Evolutionary conservation across 2,329 filamentous ascomycete species (phyloP).

Genomic region (Grosmannia huntii): DNA sequence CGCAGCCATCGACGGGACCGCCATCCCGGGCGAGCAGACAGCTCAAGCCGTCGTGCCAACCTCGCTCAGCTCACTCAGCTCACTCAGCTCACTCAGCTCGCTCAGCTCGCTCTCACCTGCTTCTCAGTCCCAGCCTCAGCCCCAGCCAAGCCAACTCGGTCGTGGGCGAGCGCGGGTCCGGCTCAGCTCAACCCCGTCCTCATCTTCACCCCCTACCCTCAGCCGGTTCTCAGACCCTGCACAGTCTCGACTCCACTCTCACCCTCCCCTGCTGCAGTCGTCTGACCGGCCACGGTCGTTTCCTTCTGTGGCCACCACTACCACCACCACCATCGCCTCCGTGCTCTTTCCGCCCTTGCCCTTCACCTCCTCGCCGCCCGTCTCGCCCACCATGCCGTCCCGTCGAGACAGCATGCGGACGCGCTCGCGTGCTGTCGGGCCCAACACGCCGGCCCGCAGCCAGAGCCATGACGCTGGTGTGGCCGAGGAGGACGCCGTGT

Average conservation of each 20-base stretch:
- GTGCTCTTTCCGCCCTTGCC: slow-evolving; percentile 22
- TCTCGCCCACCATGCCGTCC: slow-evolving; percentile 16
- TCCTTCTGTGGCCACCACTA: neutral
- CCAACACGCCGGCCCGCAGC: slow-evolving; percentile 16
- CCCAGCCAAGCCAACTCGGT: neutral
- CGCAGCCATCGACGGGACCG: neutral
- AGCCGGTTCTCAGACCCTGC: neutral
- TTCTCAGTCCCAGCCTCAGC: neutral
- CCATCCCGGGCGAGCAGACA: neutral
- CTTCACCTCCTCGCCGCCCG: slow-evolving; percentile 23
- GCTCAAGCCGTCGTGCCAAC: no score
- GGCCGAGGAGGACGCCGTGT: slow-evolving; percentile 32
- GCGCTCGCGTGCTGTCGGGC: slow-evolving; percentile 30
- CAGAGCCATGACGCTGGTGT: slow-evolving; percentile 26
- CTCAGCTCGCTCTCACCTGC: neutral
- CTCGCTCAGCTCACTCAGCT: neutral
- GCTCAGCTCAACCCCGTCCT: neutral
- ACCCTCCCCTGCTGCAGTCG: neutral
- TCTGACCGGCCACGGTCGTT: neutral
- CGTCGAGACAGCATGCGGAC: slow-evolving; percentile 21
- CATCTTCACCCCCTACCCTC: slow-evolving; percentile 16
- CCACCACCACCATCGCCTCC: neutral
- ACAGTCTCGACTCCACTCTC: neutral
- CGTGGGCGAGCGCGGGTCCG: neutral
- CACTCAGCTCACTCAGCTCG: no score